Conservation (phyloP, 2,329 filamentous ascomycete species). For the Ceratocystis cubensis region DNA sequence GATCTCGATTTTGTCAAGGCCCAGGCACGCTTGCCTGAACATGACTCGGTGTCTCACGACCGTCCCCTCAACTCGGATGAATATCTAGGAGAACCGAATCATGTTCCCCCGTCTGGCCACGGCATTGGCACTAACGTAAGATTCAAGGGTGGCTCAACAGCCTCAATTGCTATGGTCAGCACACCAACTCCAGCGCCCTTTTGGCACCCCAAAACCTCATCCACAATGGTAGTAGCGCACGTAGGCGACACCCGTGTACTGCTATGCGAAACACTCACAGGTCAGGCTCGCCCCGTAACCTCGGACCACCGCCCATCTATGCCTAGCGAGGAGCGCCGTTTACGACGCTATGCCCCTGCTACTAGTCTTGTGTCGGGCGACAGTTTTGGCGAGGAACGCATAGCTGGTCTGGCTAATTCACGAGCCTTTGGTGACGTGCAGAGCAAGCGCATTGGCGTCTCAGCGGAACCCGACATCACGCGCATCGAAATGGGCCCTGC, state of each 20-base stretch:
- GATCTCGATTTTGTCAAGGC: slow-evolving; percentile 90
- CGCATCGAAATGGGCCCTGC: slow-evolving; percentile 68
- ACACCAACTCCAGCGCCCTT: slow-evolving; percentile 86
- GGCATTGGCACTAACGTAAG: slow-evolving; percentile 61
- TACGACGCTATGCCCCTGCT: slow-evolving; percentile 68
- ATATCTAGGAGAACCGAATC: slow-evolving; percentile 52
- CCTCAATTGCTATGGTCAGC: slow-evolving; percentile 77
- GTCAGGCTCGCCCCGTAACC: slow-evolving; percentile 67
- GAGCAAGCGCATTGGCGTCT: slow-evolving; percentile 84
- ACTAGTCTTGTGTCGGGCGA: slow-evolving; percentile 72
- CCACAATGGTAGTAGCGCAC: slow-evolving; percentile 74
- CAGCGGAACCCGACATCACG: slow-evolving; percentile 80
- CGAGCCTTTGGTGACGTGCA: slow-evolving; percentile 87
- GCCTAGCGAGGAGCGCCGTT: slow-evolving; percentile 66
- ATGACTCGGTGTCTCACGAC: slow-evolving; percentile 59
- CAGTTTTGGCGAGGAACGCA: slow-evolving; percentile 93
- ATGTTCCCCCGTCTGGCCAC: slow-evolving; percentile 42
- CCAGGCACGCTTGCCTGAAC: slow-evolving; percentile 69
- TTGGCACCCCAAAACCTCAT: slow-evolving; percentile 82
- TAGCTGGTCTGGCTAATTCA: slow-evolving; percentile 85
- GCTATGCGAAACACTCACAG: slow-evolving; percentile 75
- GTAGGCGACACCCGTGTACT: slow-evolving; percentile 88
- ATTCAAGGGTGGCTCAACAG: slow-evolving; percentile 90
- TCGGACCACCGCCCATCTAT: slow-evolving; percentile 87
- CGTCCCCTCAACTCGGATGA: slow-evolving; percentile 74